These are phyloP conservation scores for Verbascum thapsus DNA, from an alignment of 257 asterid genomes.

Conservation along the genomic window DNA sequence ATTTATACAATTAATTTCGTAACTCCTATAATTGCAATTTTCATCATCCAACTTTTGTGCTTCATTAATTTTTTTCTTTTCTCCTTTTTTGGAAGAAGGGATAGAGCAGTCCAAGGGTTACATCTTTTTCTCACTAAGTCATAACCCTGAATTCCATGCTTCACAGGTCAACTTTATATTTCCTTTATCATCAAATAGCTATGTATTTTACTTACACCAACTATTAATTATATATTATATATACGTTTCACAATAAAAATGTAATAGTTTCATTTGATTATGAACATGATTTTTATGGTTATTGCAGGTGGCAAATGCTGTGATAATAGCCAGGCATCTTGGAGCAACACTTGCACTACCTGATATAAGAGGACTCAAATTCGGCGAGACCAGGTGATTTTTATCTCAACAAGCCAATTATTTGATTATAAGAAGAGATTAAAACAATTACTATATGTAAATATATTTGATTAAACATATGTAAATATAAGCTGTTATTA, in stretches of 20 bases:
- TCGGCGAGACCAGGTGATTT: slow-evolving; percentile 40
- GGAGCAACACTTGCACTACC: slow-evolving; percentile 70
- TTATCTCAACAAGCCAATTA: background rate
- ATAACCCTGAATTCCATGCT: slow-evolving; percentile 60
- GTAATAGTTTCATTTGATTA: background rate
- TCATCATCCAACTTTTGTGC: background rate
- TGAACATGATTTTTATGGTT: background rate
- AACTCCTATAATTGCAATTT: too few relatives aligned
- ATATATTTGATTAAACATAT: background rate
- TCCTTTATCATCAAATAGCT: background rate
- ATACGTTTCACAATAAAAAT: too few relatives aligned
- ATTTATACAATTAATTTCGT: background rate
- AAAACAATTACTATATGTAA: background rate
- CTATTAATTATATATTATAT: background rate
- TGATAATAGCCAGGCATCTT: slow-evolving; percentile 54
- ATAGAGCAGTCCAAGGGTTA: slow-evolving; percentile 40
- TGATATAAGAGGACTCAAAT: slow-evolving; percentile 43
- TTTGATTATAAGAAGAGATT: background rate
- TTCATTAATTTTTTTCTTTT: background rate
- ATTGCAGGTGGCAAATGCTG: slow-evolving; percentile 61
- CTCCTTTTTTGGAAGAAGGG: slow-evolving; percentile 32
- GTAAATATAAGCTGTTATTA: background rate
- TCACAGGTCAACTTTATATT: slow-evolving; percentile 46
- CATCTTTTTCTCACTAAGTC: slow-evolving; percentile 50
- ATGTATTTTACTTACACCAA: background rate